A percentile compares a stretch with the other conserved stretches of the same genome.
Evolutionary conservation across 257 asterid species (phyloP).

Genomic region (Gentiana dahurica): DNA sequence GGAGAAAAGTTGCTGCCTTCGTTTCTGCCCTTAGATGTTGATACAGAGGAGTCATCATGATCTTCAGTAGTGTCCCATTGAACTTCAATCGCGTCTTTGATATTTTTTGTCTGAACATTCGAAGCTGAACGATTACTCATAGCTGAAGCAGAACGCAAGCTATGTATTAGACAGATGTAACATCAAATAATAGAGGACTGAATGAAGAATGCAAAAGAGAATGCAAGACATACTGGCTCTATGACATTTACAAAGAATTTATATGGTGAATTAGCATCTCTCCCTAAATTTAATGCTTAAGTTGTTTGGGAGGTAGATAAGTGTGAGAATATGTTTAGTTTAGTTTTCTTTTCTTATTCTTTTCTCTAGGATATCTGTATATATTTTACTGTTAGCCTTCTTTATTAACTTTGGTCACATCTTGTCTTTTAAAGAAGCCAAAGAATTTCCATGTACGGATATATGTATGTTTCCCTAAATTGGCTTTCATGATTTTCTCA

Average conservation of each 20-base stretch:
- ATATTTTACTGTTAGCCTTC: too few species aligned
- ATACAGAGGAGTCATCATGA: conserved; percentile 30
- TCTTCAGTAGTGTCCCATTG: conserved; percentile 28
- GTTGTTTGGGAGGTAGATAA: too few species aligned
- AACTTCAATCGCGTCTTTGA: conserved; percentile 21
- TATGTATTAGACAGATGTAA: conserved; percentile 11
- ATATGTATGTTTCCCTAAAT: conserved; percentile 20
- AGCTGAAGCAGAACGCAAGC: conserved; percentile 15
- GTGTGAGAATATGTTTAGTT: too few species aligned
- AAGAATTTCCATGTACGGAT: neutral
- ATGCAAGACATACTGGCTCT: neutral
- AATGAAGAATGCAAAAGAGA: neutral
- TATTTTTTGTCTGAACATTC: conserved; percentile 22
- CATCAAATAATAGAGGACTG: conserved; percentile 6
- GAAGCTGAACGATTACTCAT: conserved; percentile 14
- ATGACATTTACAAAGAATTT: neutral
- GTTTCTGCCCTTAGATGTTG: conserved; percentile 30
- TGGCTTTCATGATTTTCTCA: conserved; percentile 4
- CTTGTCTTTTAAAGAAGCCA: neutral
- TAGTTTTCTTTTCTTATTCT: too few species aligned
- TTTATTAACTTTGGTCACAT: too few species aligned
- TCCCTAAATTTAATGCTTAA: too few species aligned
- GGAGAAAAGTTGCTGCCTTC: conserved; percentile 26
- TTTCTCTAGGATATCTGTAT: too few species aligned
- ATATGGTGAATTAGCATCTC: too few species aligned